phyloP scores from a whole-genome alignment of 352 stramenopile species.

The Globisporangium cederbergense region DNA sequence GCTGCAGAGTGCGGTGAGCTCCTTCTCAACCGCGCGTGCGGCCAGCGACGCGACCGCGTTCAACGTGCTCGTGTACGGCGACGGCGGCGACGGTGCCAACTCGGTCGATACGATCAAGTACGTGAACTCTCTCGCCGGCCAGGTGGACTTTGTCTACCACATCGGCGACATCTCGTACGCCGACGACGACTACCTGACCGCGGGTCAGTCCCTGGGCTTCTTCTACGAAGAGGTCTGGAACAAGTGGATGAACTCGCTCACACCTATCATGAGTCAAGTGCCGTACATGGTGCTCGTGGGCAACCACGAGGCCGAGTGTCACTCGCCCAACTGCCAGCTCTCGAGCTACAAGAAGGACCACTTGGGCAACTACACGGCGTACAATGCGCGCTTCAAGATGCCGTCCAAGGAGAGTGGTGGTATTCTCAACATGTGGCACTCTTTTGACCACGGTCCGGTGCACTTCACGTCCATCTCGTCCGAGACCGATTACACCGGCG shows the following conservation, averaged over 20 bases:
- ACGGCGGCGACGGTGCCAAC: slow-evolving; percentile 42
- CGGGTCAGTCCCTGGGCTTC: slow-evolving; percentile 36
- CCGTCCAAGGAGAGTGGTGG: slow-evolving; percentile 58
- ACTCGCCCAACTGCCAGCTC: slow-evolving; percentile 56
- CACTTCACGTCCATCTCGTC: slow-evolving; percentile 82
- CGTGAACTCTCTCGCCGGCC: slow-evolving; percentile 13
- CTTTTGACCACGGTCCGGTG: slow-evolving; percentile 77
- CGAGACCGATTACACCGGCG: slow-evolving; percentile 61
- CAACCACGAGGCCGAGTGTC: slow-evolving; percentile 89
- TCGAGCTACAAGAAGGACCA: slow-evolving; percentile 47
- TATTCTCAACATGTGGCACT: slow-evolving; percentile 86
- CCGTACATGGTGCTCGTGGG: slow-evolving; percentile 84
- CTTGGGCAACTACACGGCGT: slow-evolving; percentile 16
- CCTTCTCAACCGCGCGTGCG: slow-evolving; percentile 22
- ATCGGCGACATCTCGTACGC: slow-evolving; percentile 67
- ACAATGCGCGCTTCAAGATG: slow-evolving; percentile 85
- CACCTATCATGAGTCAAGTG: slow-evolving; percentile 40
- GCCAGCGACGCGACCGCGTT: slow-evolving; percentile 27
- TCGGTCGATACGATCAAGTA: slow-evolving; percentile 29
- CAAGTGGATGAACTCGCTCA: slow-evolving; percentile 72
- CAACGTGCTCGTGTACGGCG: slow-evolving; percentile 51
- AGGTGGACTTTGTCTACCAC: slow-evolving; percentile 65
- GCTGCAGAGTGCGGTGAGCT: slow-evolving; percentile 23
- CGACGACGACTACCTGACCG: slow-evolving; percentile 23
- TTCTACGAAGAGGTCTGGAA: slow-evolving; percentile 89